Percentiles rank a stretch among this genome's conserved stretches.
These are phyloP conservation scores for Populus simonii DNA, from an alignment of 345 rosid genomes.

Conservation along the genomic window DNA sequence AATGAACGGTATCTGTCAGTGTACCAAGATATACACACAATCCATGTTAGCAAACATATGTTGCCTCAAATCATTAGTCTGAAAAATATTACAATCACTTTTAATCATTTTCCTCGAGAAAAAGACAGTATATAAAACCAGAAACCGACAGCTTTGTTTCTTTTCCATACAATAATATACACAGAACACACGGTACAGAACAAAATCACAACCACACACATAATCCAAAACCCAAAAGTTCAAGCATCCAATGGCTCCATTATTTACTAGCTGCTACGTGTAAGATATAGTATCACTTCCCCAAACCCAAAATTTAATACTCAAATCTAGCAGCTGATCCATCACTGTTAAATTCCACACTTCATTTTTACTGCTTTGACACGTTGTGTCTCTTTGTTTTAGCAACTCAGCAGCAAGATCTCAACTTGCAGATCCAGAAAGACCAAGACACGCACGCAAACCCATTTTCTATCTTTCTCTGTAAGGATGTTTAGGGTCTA, in stretches of 20 bases:
- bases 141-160: neutral
- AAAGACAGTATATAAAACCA: neutral
- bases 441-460: neutral
- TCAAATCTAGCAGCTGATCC: neutral
- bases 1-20: neutral
- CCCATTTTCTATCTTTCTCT: conserved; percentile 3
- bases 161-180: neutral
- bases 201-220: neutral
- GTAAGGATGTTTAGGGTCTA: conserved; percentile 18
- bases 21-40: neutral
- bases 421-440: conserved; percentile 37
- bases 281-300: neutral
- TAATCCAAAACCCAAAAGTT: neutral
- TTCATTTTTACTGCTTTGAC: neutral
- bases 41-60: neutral
- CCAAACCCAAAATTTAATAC: neutral
- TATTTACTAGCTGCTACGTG: neutral
- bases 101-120: neutral
- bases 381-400: neutral
- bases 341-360: neutral
- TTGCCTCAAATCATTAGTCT: neutral
- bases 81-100: neutral
- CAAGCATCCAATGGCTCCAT: conserved; percentile 13
- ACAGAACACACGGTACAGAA: neutral
- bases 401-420: conserved; percentile 9